Base-by-base conservation (phyloP, 768 basidiomycete species). In the Boletus vinaceobasis region DNA sequence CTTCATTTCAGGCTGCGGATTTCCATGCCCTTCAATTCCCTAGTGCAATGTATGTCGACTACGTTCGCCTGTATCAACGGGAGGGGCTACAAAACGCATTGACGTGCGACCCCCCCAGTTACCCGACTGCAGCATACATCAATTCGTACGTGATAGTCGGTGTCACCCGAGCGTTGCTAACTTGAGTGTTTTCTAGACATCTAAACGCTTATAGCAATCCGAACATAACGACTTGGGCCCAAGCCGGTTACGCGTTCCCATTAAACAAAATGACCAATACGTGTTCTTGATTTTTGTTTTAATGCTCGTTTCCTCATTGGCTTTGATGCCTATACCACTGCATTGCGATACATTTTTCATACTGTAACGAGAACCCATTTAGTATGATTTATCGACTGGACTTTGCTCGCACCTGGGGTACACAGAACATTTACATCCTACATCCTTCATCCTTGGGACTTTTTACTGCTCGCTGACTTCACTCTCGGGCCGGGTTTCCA, bases 11-110 rank as follows among this genome's bases (percentile, higher is more conserved):
- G 65, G 60, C 69, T 46, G 82, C 83, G 53, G 86, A 94, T 70
- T 93, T 77, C 64, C 75, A 75, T 59, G 75, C 91, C 64, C 74
- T 98, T 50, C 63, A 69, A 44, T 96, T 93, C 77, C 96, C 95
- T 0, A 76, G 80, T 7, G 74, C 79, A 55, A 89, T 96, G 89
- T 82, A 81, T 56, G 73, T 98, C 59, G 96, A 98, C 70, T 98
- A 97, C 62, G 81, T 99, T 23, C 85, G 93, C 36, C 79, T 95
- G 48, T 92, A 93, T 61, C 94, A 97, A 73, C 82, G 87, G 35
- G 67, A 82, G 21, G 93, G 87, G 9, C 66, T 82, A n/a, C 66
- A 82, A 59, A 76, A 86, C 51, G 86, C 81, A 10, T 62, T 92
- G 35, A 86, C 87, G 1, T 99, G 96, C 69, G 79, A 91, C 68